phyloP scores from a whole-genome alignment of 2,329 filamentous ascomycete genomes.

The Plenodomus biglobosus region DNA sequence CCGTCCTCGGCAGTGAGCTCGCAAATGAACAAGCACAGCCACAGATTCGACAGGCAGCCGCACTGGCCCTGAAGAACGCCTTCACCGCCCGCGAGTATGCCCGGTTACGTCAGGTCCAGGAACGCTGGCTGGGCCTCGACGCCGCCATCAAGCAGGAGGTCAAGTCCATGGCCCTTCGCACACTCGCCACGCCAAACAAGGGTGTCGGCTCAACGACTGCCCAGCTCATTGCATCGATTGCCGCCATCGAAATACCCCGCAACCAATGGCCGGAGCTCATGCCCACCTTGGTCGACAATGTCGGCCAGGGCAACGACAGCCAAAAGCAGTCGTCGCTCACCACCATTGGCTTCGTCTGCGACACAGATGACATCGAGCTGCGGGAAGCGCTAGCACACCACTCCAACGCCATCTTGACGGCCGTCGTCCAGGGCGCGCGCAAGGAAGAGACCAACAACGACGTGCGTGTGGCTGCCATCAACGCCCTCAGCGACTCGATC shows the following conservation, averaged over 20 bases:
- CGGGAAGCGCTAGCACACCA: constrained; percentile 78
- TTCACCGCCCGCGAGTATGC: constrained; percentile 90
- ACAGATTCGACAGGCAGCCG: constrained; percentile 88
- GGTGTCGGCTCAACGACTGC: constrained; percentile 87
- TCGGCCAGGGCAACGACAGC: constrained; percentile 80
- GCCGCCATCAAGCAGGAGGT: constrained; percentile 80
- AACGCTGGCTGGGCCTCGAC: constrained; percentile 87
- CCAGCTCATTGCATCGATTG: constrained; percentile 93
- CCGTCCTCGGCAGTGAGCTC: constrained; percentile 88
- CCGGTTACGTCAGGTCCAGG: constrained; percentile 85
- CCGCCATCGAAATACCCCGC: constrained; percentile 88
- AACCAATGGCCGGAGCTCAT: constrained; percentile 94
- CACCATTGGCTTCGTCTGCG: constrained; percentile 98
- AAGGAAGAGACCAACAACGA: constrained; percentile 93
- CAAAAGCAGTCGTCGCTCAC: constrained; percentile 94
- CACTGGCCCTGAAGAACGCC: constrained; percentile 96
- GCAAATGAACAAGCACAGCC: constrained; percentile 83
- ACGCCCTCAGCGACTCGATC: constrained; percentile 90
- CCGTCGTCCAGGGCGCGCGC: constrained; percentile 93
- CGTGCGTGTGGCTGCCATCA: constrained; percentile 89
- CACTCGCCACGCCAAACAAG: constrained; percentile 74
- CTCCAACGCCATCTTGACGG: constrained; percentile 96
- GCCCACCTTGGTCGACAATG: constrained; percentile 84
- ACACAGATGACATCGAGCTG: constrained; percentile 86
- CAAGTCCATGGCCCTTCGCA: constrained; percentile 88